A percentile compares a stretch with the other conserved stretches of the same genome.
phyloP scores from a whole-genome alignment of 805 yeast genomes.

The Zygosaccharomyces pseudorouxii region DNA sequence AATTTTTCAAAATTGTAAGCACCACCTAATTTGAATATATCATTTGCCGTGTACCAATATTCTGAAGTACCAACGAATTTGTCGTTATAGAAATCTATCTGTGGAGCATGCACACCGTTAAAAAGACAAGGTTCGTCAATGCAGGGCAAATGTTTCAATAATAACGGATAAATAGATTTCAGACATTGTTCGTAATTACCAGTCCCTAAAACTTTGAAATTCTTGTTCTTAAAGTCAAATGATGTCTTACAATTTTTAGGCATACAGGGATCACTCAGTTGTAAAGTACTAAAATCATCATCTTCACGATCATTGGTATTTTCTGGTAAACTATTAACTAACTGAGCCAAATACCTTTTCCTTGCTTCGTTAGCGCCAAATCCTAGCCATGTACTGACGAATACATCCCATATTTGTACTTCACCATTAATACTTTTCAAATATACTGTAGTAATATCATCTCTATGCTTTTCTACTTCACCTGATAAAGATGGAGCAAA shows the following conservation, averaged over 20 bases:
- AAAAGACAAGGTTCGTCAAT: constrained; percentile 84
- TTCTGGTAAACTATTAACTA: constrained; percentile 48
- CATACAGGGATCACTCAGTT: constrained; percentile 70
- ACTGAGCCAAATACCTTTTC: constrained; percentile 56
- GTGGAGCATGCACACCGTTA: constrained; percentile 93
- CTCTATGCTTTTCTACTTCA: constrained; percentile 61
- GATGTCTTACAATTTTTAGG: constrained; percentile 55
- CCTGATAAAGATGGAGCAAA: constrained; percentile 68
- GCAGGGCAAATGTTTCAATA: constrained; percentile 78
- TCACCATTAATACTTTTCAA: constrained; percentile 69
- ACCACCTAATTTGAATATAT: constrained; percentile 83
- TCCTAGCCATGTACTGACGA: constrained; percentile 95
- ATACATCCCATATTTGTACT: constrained; percentile 72
- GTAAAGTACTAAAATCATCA: constrained; percentile 38
- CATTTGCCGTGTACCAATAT: constrained; percentile 96
- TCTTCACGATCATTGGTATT: constrained; percentile 45
- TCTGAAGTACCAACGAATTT: constrained; percentile 92
- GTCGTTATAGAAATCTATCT: constrained; percentile 70
- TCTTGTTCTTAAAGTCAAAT: constrained; percentile 42
- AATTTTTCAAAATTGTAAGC: constrained; percentile 73
- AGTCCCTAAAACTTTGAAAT: constrained; percentile 58
- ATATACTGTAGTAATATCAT: constrained; percentile 65
- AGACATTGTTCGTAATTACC: constrained; percentile 78
- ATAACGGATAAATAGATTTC: constrained; percentile 65
- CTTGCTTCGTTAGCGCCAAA: constrained; percentile 97